phyloP scores from a whole-genome alignment of 768 basidiomycete species.

The Austroboletus festivus region DNA sequence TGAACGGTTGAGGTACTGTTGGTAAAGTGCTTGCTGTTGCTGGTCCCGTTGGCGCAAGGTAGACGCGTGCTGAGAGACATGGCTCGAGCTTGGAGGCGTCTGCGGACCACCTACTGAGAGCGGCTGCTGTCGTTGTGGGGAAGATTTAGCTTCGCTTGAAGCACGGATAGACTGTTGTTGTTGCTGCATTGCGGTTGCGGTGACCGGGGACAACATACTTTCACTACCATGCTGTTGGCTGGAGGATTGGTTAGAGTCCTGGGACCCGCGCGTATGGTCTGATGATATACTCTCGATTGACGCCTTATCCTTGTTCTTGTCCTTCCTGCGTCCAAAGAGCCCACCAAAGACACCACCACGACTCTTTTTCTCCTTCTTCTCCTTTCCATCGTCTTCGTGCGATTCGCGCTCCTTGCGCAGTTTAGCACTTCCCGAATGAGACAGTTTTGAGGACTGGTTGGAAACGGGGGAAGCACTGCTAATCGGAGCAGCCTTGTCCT shows the following conservation, averaged over 20 bases:
- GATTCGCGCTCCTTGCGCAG: constrained; percentile 45
- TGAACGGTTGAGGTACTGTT: constrained; percentile 85
- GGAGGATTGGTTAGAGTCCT: constrained; percentile 60
- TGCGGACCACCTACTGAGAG: constrained; percentile 26
- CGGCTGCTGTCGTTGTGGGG: constrained; percentile 20
- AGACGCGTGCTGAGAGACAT: constrained; percentile 58
- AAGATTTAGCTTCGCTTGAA: constrained; percentile 18
- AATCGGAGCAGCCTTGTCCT: constrained; percentile 41
- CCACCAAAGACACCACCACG: constrained; percentile 73
- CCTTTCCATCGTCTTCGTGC: constrained; percentile 48
- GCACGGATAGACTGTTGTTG: constrained; percentile 43
- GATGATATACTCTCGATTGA: constrained; percentile 51
- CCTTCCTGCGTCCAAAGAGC: constrained; percentile 74
- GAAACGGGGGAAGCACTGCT: constrained; percentile 27
- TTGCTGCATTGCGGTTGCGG: constrained; percentile 53
- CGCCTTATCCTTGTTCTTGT: constrained; percentile 64
- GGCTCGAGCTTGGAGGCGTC: constrained; percentile 30
- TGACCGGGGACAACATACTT: constrained; percentile 49
- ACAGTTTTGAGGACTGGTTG: constrained; percentile 16
- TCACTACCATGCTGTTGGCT: constrained; percentile 35
- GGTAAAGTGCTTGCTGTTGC: constrained; percentile 84
- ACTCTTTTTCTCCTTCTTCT: constrained; percentile 60
- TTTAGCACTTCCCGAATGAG: constrained; percentile 27
- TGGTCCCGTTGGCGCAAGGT: constrained; percentile 84
- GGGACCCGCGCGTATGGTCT: constrained; percentile 50